phyloP scores from a whole-genome alignment of 768 basidiomycete species.

The Cyclocybe cylindracea region DNA sequence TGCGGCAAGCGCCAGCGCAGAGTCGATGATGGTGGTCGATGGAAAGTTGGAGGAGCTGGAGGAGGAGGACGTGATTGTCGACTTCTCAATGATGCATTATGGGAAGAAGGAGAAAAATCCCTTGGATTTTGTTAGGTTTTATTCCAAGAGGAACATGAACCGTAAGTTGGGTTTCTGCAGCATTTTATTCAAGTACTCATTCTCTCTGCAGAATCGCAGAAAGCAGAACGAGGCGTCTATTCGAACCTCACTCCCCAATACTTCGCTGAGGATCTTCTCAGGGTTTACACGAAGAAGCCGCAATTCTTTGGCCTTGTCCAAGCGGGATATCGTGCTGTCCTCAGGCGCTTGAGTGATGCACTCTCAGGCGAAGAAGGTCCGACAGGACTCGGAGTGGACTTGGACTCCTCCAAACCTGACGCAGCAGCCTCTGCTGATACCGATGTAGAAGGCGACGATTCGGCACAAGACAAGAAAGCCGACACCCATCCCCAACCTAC shows the following conservation, averaged over 20 bases:
- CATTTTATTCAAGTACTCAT: not conserved
- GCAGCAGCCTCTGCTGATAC: not conserved
- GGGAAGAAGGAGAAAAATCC: conserved; percentile 76
- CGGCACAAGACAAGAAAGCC: not conserved
- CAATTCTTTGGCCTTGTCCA: conserved; percentile 64
- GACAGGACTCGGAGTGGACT: no score
- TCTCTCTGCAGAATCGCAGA: conserved; percentile 36
- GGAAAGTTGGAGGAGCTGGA: conserved; percentile 30
- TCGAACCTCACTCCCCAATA: conserved; percentile 62
- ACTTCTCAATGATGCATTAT: conserved; percentile 68
- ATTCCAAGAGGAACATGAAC: conserved; percentile 62
- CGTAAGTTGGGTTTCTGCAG: conserved; percentile 36
- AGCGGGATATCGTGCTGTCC: conserved; percentile 57
- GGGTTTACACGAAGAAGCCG: conserved; percentile 69
- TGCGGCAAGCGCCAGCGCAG: no score
- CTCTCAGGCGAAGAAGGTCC: conserved; percentile 4
- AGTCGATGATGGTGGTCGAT: no score
- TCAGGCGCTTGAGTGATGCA: conserved; percentile 23
- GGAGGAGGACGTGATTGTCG: conserved; percentile 61
- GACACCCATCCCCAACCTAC: conserved; percentile 15
- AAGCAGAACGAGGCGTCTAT: conserved; percentile 55
- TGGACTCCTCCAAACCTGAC: not conserved
- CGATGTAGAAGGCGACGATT: not conserved
- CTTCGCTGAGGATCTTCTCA: conserved; percentile 72
- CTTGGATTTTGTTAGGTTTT: conserved; percentile 69